A percentile compares a stretch with the other conserved stretches of the same genome.
Evolutionary conservation across 371 early-diverging fungal genomes (phyloP).

Genomic region (Mucor indicus): DNA sequence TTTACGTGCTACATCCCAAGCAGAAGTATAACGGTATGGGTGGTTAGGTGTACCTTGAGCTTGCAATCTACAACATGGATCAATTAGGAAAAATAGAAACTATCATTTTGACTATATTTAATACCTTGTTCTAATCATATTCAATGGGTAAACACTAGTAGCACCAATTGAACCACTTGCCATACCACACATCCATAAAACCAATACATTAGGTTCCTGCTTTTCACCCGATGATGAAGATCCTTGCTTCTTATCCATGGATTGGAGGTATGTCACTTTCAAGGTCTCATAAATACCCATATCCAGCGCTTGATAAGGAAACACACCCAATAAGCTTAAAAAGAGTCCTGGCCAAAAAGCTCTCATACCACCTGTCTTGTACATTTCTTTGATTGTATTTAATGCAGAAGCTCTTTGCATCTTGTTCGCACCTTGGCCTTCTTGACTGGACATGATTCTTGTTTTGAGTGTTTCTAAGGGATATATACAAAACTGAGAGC

Average conservation of each 20-base stretch:
- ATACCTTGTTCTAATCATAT: slow-evolving; percentile 75
- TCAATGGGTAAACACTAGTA: slow-evolving; percentile 76
- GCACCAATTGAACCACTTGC: slow-evolving; percentile 72
- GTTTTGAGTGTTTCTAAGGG: slow-evolving; percentile 80
- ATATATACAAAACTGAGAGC: slow-evolving; percentile 73
- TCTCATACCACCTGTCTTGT: slow-evolving; percentile 54
- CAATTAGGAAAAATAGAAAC: neutral
- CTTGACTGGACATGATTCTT: slow-evolving; percentile 56
- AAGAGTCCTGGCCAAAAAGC: slow-evolving; percentile 76
- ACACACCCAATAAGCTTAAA: slow-evolving; percentile 64
- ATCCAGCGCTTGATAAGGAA: slow-evolving; percentile 81
- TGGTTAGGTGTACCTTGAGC: slow-evolving; percentile 81
- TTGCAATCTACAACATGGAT: slow-evolving; percentile 76
- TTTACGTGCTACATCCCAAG: slow-evolving; percentile 64
- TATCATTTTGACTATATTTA: neutral
- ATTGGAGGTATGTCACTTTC: slow-evolving; percentile 62
- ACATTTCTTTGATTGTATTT: slow-evolving; percentile 55
- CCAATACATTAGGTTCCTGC: slow-evolving; percentile 39
- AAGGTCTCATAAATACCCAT: slow-evolving; percentile 72
- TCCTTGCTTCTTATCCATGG: slow-evolving; percentile 31
- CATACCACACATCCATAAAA: slow-evolving; percentile 68
- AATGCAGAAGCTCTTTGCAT: slow-evolving; percentile 19
- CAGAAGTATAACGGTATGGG: slow-evolving; percentile 63
- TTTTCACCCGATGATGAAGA: slow-evolving; percentile 12
- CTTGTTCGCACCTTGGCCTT: neutral